Evolutionary conservation across 2,329 filamentous ascomycete species (phyloP), one percentile per base, ranked within the genome.

Genomic region (Pleurostoma richardsiae): DNA sequence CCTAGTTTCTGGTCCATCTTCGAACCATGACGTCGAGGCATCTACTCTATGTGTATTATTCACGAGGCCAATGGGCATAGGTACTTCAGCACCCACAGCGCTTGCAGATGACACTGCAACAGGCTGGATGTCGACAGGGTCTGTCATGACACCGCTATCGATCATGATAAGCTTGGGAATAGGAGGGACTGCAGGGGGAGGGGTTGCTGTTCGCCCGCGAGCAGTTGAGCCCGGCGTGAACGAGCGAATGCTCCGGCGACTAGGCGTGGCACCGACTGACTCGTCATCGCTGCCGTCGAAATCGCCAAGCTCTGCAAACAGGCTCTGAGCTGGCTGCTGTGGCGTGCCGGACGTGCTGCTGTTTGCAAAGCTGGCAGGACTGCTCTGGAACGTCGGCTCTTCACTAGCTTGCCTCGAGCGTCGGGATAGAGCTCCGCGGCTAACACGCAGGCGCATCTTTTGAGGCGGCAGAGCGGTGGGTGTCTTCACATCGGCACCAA

Each of bases 251-350:
- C 71, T 72, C 40, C 68, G 63, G 36, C 72, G 71, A 52, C 74
- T 78, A 29, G 81, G 81, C 30, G 80, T 83, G 29, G 69, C 76
- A 19, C 72, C 73, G 49, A 67, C 72, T 45, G 86, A 84, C 51
- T 86, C 85, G 49, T 89, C 87, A 52, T 89, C 88, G 55, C 86
- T 85, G 53, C 82, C 82, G 51, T 82, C 85, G 40, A 96, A 72
- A 54, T 90, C 88, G 45, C 87, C 89, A 39, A 99, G 77, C 66
- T 99, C 94, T 39, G 90, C 90, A 62, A 94, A 95, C 43, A 99
- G 73, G 59, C 87, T 97, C 70, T 96, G 88, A 11, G 81, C 78
- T 19, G 59, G 67, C 40, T 66, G 64, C 47, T 77, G 69, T 7
- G 79, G 72, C 3, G 77, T 80, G 41, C 69, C 70, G 46, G 68